Conservation (phyloP, 208 protist genomes). For the Leishmania turanica region DNA sequence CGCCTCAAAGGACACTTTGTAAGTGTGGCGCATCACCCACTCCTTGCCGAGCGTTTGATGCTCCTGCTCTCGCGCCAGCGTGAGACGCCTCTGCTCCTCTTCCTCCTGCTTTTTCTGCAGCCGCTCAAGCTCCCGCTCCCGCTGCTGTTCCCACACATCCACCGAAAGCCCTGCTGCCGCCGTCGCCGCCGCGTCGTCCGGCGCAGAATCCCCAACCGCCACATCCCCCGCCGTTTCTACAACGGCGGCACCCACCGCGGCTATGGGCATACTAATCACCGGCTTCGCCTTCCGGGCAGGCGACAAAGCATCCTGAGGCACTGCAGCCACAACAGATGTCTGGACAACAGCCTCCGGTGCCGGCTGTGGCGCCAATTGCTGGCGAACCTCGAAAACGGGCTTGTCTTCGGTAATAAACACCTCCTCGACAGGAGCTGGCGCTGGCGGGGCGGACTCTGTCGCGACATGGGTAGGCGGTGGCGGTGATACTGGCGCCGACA, state of each 20-base stretch:
- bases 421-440: slow-evolving; percentile 25
- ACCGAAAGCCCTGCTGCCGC: slow-evolving; percentile 51
- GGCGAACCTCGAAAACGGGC: slow-evolving; percentile 47
- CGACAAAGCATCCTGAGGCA: not conserved
- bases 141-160: slow-evolving; percentile 85
- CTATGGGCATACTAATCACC: slow-evolving; percentile 31
- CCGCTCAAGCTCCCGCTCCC: slow-evolving; percentile 75
- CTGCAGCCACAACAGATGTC: not conserved
- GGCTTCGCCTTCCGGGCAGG: slow-evolving; percentile 14
- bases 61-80: slow-evolving; percentile 50
- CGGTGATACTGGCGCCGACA: not conserved
- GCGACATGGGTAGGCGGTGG: not conserved
- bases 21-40: slow-evolving; percentile 49
- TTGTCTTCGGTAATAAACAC: slow-evolving; percentile 51
- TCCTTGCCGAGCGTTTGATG: slow-evolving; percentile 65
- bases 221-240: not conserved
- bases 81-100: slow-evolving; percentile 51
- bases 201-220: not conserved
- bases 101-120: slow-evolving; percentile 65
- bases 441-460: not conserved
- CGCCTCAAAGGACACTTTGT: slow-evolving; percentile 7
- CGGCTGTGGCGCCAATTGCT: slow-evolving; percentile 1
- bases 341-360: slow-evolving; percentile 17
- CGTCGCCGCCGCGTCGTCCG: not conserved
- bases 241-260: slow-evolving; percentile 11